These are phyloP conservation scores for Salvia rosmarinus DNA, from an alignment of 257 asterid species.

Conservation along the genomic window DNA sequence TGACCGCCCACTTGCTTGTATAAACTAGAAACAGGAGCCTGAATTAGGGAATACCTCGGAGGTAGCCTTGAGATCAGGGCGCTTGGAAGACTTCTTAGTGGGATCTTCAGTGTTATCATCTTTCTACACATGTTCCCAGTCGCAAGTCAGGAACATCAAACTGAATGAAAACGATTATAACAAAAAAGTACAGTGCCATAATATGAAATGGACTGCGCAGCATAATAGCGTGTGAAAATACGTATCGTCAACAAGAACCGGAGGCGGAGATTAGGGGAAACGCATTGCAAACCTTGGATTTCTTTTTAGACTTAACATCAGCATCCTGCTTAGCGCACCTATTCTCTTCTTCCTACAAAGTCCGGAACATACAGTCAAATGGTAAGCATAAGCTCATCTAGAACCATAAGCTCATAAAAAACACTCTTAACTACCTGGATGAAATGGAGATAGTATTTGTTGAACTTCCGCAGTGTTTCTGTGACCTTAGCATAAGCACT, in stretches of 20 bases:
- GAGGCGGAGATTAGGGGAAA: neutral
- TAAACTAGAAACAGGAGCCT: neutral
- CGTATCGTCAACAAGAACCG: neutral
- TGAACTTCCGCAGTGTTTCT: conserved; percentile 62
- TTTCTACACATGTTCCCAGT: conserved; percentile 48
- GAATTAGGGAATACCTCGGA: conserved; percentile 51
- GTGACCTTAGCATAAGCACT: conserved; percentile 48
- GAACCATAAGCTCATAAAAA: too few species aligned
- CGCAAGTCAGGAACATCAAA: conserved; percentile 11
- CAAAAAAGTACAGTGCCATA: neutral
- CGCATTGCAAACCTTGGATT: conserved; percentile 48
- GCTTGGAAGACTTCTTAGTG: conserved; percentile 49
- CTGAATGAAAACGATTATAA: neutral
- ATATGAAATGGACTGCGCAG: neutral
- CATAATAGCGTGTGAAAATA: neutral
- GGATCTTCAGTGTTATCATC: conserved; percentile 32
- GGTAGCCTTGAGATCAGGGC: conserved; percentile 90
- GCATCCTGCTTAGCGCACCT: conserved; percentile 45
- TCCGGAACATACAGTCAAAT: neutral
- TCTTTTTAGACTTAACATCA: conserved; percentile 25
- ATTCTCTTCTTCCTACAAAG: conserved; percentile 62
- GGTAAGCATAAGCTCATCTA: neutral
- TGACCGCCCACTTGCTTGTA: neutral
- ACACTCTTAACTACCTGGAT: conserved; percentile 55
- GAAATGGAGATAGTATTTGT: conserved; percentile 63